phyloP scores from a whole-genome alignment of 78 protist genomes.

The Dictyostelium brefeldianum region DNA sequence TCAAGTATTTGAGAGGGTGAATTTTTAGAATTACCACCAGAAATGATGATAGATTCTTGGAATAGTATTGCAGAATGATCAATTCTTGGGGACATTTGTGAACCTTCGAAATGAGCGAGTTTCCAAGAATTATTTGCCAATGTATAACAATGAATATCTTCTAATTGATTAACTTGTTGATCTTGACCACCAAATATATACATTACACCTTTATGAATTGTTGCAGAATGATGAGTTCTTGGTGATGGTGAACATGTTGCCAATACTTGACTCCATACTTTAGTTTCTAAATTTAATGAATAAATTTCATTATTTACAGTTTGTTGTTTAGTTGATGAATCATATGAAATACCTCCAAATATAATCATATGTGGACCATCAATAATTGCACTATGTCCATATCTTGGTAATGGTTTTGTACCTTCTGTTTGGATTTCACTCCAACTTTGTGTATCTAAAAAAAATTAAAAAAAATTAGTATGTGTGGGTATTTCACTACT shows the following conservation, averaged over 20 bases:
- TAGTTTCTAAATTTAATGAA: conserved; percentile 60
- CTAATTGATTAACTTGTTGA: neutral
- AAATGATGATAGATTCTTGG: conserved; percentile 54
- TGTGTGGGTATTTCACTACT: neutral
- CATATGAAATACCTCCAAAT: conserved; percentile 59
- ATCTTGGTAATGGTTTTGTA: conserved; percentile 57
- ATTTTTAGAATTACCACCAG: conserved; percentile 51
- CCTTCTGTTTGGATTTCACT: conserved; percentile 45
- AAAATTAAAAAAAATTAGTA: neutral
- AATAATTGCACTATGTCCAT: conserved; percentile 70
- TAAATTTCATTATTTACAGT: conserved; percentile 42
- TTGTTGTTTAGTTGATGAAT: neutral
- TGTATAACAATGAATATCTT: conserved; percentile 8
- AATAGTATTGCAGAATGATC: conserved; percentile 61
- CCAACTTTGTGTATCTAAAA: conserved; percentile 66
- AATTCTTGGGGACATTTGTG: conserved; percentile 33
- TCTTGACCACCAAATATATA: conserved; percentile 73
- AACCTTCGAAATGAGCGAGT: neutral
- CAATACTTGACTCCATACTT: conserved; percentile 20
- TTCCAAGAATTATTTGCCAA: conserved; percentile 51
- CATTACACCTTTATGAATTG: conserved; percentile 61
- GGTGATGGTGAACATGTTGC: conserved; percentile 34
- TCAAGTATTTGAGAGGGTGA: neutral
- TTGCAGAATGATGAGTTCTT: conserved; percentile 57
- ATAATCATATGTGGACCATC: conserved; percentile 50